phyloP scores from a whole-genome alignment of 2,329 filamentous ascomycete genomes.

The Xylaria multiplex region DNA sequence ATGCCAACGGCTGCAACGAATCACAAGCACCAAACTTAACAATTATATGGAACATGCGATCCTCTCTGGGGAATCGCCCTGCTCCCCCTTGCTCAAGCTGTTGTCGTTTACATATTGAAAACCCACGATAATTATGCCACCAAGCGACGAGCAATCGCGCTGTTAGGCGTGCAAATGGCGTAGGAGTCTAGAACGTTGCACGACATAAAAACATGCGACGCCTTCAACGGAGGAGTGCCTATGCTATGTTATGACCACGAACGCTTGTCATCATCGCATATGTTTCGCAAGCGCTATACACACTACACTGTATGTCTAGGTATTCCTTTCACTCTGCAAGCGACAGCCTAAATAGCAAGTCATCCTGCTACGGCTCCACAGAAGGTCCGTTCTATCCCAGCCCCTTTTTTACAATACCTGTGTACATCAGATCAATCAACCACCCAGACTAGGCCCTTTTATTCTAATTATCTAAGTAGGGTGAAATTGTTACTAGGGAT shows the following conservation, averaged over 20 bases:
- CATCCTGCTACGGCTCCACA: constrained; percentile 30
- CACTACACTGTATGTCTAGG: constrained; percentile 3
- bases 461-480: neutral
- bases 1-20: constrained; percentile 38
- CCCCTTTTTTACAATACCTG: constrained; percentile 15
- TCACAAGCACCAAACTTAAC: constrained; percentile 30
- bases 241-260: constrained; percentile 7
- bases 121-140: constrained; percentile 18
- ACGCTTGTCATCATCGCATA: constrained; percentile 27
- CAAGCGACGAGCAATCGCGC: constrained; percentile 11
- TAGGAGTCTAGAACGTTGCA: constrained; percentile 23
- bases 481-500: neutral
- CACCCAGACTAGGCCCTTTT: constrained; percentile 1
- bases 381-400: constrained; percentile 21
- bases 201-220: constrained; percentile 17
- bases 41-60: constrained; percentile 17
- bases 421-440: neutral
- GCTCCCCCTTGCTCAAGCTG: constrained; percentile 1
- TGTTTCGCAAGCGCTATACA: constrained; percentile 20
- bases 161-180: constrained; percentile 9
- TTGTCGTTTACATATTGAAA: constrained; percentile 8
- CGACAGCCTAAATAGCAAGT: constrained; percentile 47
- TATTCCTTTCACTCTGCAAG: constrained; percentile 40
- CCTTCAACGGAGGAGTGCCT: constrained; percentile 16
- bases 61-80: constrained; percentile 7